Evolutionary conservation across 345 rosid species (phyloP).

Genomic region (Hibiscus syriacus): DNA sequence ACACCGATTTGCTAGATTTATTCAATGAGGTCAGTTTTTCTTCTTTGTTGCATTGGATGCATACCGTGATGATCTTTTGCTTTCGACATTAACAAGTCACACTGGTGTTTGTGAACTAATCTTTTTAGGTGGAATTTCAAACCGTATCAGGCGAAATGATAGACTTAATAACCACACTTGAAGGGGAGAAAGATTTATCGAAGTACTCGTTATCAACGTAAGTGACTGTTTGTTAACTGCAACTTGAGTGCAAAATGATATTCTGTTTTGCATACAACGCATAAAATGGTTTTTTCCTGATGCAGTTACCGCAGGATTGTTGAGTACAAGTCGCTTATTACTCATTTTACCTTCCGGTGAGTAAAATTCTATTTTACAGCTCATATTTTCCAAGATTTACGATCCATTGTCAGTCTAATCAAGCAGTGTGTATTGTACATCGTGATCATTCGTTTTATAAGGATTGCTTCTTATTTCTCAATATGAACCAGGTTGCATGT

Average conservation of each 20-base stretch:
- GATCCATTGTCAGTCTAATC: too few relatives aligned
- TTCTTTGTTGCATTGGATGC: not conserved
- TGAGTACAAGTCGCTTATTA: slow-evolving; percentile 70
- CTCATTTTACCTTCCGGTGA: slow-evolving; percentile 80
- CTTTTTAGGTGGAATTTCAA: slow-evolving; percentile 65
- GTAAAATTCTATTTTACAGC: slow-evolving; percentile 13
- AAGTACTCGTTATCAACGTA: slow-evolving; percentile 60
- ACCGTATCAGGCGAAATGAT: slow-evolving; percentile 68
- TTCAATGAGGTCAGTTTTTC: slow-evolving; percentile 40
- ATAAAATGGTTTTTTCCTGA: not conserved
- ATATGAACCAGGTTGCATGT: slow-evolving; percentile 60
- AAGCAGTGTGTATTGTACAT: too few relatives aligned
- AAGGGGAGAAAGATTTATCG: slow-evolving; percentile 63
- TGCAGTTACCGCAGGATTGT: slow-evolving; percentile 70
- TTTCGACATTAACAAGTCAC: not conserved
- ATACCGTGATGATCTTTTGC: not conserved
- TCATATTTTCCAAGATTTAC: not conserved
- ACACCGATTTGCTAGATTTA: slow-evolving; percentile 42
- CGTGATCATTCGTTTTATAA: too few relatives aligned
- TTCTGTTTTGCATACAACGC: not conserved
- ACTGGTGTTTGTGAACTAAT: not conserved
- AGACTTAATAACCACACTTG: slow-evolving; percentile 58
- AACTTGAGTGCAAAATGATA: not conserved
- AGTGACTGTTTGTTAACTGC: slow-evolving; percentile 19
- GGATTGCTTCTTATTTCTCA: not conserved